A percentile compares a stretch with the other conserved stretches of the same genome.
phyloP scores from a whole-genome alignment of 2,329 filamentous ascomycete genomes.

The Exophiala oligosperma region DNA sequence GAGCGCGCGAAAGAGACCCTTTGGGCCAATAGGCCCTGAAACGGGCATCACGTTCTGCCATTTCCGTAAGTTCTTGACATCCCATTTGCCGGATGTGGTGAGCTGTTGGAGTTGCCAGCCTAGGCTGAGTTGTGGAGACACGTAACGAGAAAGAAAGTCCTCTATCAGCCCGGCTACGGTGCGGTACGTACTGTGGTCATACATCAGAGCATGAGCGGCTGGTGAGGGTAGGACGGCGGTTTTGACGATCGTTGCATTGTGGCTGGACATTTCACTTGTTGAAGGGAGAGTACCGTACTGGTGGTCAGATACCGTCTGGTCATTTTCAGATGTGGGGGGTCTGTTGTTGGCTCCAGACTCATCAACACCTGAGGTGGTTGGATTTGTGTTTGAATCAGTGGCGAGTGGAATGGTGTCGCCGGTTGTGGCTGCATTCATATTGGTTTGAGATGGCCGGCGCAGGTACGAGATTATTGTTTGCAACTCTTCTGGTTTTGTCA shows the following conservation, averaged over 20 bases:
- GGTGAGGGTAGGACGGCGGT: conserved; percentile 71
- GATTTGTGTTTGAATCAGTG: conserved; percentile 30
- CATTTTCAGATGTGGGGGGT: conserved; percentile 25
- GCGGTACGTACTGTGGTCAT: conserved; percentile 72
- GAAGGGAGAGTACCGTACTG: conserved; percentile 35
- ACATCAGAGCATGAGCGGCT: conserved; percentile 81
- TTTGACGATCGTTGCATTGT: conserved; percentile 56
- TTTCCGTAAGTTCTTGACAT: conserved; percentile 92
- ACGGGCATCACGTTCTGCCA: conserved; percentile 81
- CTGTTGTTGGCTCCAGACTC: not conserved
- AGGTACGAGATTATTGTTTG: conserved; percentile 59
- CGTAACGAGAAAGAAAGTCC: conserved; percentile 72
- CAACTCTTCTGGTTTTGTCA: conserved; percentile 72
- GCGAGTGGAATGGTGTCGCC: conserved; percentile 33
- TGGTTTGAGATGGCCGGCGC: conserved; percentile 2
- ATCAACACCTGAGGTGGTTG: not conserved
- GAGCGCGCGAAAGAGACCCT: conserved; percentile 77
- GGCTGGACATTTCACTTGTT: conserved; percentile 35
- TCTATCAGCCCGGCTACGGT: conserved; percentile 78
- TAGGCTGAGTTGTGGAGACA: conserved; percentile 75
- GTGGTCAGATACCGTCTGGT: conserved; percentile 46
- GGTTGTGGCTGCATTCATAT: not conserved
- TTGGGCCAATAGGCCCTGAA: conserved; percentile 67
- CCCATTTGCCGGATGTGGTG: conserved; percentile 91
- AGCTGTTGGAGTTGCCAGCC: conserved; percentile 92